Evolutionary conservation across 805 yeast species (phyloP), one percentile per base, ranked within the genome.

Genomic region (Limtongia smithiae): DNA sequence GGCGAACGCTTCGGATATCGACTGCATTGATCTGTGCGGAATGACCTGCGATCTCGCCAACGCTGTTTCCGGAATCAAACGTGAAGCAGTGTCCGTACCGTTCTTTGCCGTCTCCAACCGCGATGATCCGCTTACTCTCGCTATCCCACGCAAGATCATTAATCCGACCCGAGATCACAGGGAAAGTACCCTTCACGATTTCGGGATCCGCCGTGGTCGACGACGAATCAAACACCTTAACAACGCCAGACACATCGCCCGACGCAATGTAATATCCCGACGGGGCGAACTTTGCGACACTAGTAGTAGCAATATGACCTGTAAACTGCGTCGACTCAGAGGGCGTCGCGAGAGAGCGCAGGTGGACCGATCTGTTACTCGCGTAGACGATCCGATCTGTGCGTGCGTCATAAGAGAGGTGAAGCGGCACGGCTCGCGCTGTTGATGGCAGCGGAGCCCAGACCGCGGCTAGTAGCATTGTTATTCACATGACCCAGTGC

Each of bases 11-110:
- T 62, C 84, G 83, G 57, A 91, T 83, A 49, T 84, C 80, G 18
- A 89, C 95, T 0, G 93, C 87, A 62, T 85, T 88, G 63, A 91
- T 80, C 40, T 78, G 79, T 22, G 87, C 82, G 15, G 91, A 77
- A 65, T 93, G 98, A 21, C 98, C 98, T 41, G 89, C 81, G 60
- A 91, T 83, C 36, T 93, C 97, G 47, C 98, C 99, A 37, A 93
- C 81, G n/a, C 96, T 80, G 68, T 93, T 93, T 53, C 98, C 98
- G 1, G 95, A 78, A 64, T 93, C 99, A 78, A 84, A 85, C 6
- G 95, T 80, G 66, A 91, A 87, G 56, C 94, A 89, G 59, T 85
- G 96, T 5, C 97, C 98, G 63, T 79, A 90, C 53, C 85, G 77
- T 60, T 89, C 96, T 58, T 83, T 83, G 42, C 97, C 98, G 59